phyloP scores from a whole-genome alignment of 345 rosid species.

The Boechera retrofracta region DNA sequence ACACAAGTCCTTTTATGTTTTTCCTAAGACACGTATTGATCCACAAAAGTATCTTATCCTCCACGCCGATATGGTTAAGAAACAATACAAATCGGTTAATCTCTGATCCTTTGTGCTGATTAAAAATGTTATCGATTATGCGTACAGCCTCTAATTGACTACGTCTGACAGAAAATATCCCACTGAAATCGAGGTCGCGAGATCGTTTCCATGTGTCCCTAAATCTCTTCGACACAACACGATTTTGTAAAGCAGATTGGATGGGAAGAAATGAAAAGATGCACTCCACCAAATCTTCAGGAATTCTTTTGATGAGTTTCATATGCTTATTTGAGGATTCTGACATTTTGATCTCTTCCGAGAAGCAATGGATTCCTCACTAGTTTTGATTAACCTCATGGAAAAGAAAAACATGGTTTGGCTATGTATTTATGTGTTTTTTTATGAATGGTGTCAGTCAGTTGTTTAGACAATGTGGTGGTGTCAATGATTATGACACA shows the following conservation, averaged over 20 bases:
- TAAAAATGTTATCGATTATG: slow-evolving; percentile 1
- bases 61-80: background rate
- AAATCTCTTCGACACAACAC: background rate
- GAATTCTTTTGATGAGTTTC: background rate
- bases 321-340: background rate
- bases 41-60: slow-evolving; percentile 13
- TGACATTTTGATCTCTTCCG: slow-evolving; percentile 13
- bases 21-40: slow-evolving; percentile 1
- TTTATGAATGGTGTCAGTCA: too few relatives aligned
- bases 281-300: slow-evolving; percentile 1
- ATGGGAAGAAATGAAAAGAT: slow-evolving; percentile 1
- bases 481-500: too few relatives aligned
- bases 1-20: slow-evolving; percentile 3
- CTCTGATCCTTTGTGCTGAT: background rate
- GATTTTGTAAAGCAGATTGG: background rate
- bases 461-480: too few relatives aligned
- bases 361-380: too few relatives aligned
- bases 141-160: background rate
- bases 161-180: background rate
- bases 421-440: too few relatives aligned
- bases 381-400: too few relatives aligned
- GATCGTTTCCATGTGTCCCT: background rate
- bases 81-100: slow-evolving; percentile 19
- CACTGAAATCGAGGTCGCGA: slow-evolving; percentile 4
- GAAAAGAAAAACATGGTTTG: too few relatives aligned